Evolutionary conservation across 148 eudicot genomes (phyloP), one percentile per base, ranked within the genome.

Genomic region (Fagopyrum esculentum): DNA sequence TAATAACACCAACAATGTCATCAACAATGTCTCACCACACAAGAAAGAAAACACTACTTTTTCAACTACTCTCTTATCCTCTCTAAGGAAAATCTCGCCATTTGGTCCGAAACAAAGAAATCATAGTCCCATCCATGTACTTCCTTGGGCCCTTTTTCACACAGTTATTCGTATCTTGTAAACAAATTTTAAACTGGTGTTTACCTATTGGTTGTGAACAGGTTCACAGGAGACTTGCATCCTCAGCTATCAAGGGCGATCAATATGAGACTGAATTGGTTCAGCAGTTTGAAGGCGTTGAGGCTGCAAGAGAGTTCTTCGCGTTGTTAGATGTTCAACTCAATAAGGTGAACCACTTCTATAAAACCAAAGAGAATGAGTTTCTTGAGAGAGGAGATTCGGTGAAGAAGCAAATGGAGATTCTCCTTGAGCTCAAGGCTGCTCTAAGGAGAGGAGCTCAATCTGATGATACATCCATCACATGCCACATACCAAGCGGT

Each of bases 311-410:
- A 26, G 98, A 92, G 75, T 96, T 96, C 29, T 92, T 96, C 55
- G 70, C 94, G 0, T 82, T 85, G 66, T 82, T 92, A 78, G 99
- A 96, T 77, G 87, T 70, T 9, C 98, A 96, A 60, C 98, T 96
- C 72, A 90, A 96, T 82, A 96, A 96, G 76, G 99, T 92, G 88
- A 96, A 96, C 66, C 89, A 87, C 45, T 96, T 96, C 73, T 92
- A 83, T 54, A 81, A 68, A 75, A 78, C 71, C 45, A 96, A 92
- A 80, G 99, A 96, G 83, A 84, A 77, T 9, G 99, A 90, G 84
- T 90, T 92, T 72, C 77, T 90, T 7, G 98, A 92, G 76, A 88
- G 96, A 69, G 97, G 98, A 17, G 91, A 89, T 12, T 82, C 83
- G 17, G 80, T 89, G 79, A 84, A 80, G 85, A 84, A 88, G 59